Conservation (phyloP, 345 rosid genomes). For the Psidium guajava region DNA sequence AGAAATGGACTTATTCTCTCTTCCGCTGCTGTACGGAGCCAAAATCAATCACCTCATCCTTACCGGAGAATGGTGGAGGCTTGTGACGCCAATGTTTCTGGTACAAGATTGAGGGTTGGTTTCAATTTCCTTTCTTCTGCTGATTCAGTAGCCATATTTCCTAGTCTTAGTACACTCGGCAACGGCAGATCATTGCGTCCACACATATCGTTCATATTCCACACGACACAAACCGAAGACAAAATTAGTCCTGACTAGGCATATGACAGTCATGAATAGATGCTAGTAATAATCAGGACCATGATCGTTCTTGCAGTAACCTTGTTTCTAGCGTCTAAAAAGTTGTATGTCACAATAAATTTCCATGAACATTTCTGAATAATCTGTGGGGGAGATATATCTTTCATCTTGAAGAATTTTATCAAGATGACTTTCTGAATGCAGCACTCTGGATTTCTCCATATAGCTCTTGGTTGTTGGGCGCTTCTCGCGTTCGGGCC, state of each 20-base stretch:
- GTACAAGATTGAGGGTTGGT: slow-evolving; percentile 90
- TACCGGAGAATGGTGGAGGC: slow-evolving; percentile 97
- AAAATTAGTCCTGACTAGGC: background rate
- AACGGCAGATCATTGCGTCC: background rate
- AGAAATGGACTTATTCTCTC: slow-evolving; percentile 50
- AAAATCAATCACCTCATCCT: slow-evolving; percentile 80
- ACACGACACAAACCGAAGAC: background rate
- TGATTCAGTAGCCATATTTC: background rate
- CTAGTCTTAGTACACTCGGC: background rate
- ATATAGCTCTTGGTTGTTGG: slow-evolving; percentile 77
- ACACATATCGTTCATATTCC: background rate
- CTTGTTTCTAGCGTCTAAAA: background rate
- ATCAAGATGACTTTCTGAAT: background rate
- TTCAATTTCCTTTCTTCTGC: slow-evolving; percentile 46
- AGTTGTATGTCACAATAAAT: background rate
- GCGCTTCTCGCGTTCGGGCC: slow-evolving; percentile 71
- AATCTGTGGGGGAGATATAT: background rate
- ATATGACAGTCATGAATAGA: background rate
- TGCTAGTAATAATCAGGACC: background rate
- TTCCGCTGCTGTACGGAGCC: slow-evolving; percentile 74
- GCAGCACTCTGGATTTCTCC: slow-evolving; percentile 76
- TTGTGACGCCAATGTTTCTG: slow-evolving; percentile 97
- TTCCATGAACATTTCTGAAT: background rate
- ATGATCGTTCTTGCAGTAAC: background rate
- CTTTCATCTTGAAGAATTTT: background rate